These are phyloP conservation scores for Cantharellus anzutake DNA, from an alignment of 768 basidiomycete genomes.

Conservation along the genomic window DNA sequence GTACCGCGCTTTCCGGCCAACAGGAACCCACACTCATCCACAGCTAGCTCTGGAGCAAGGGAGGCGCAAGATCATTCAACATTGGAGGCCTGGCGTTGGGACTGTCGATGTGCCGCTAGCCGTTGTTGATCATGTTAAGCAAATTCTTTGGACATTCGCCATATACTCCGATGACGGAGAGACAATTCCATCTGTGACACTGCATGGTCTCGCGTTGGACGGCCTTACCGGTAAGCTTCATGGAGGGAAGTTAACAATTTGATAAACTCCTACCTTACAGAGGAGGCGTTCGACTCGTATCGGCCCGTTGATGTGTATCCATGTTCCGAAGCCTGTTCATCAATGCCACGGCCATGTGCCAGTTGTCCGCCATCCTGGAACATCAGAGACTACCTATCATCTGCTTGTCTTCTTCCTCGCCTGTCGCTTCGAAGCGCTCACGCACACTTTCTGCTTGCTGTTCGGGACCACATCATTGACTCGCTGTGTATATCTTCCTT, in stretches of 20 bases:
- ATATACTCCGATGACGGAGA: neutral
- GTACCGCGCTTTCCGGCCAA: neutral
- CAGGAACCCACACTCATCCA: neutral
- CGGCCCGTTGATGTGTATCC: neutral
- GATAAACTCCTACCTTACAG: neutral
- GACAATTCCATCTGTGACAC: neutral
- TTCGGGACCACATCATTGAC: neutral
- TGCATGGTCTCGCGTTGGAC: too few species aligned
- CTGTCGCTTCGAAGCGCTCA: neutral
- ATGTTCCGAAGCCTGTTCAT: neutral
- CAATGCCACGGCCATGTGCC: neutral
- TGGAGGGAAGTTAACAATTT: neutral
- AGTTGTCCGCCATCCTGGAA: neutral
- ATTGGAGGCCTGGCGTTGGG: neutral
- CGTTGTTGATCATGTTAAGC: neutral
- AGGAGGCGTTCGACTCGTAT: neutral
- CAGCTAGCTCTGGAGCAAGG: neutral
- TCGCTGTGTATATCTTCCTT: neutral
- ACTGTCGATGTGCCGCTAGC: neutral
- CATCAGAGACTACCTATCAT: neutral
- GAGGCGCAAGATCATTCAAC: neutral
- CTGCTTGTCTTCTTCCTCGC: neutral
- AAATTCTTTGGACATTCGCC: neutral
- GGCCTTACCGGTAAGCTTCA: too few species aligned
- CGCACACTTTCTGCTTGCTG: neutral